phyloP scores from a whole-genome alignment of 1,139 yeast species.

The Kurtzmaniella natalensis region DNA sequence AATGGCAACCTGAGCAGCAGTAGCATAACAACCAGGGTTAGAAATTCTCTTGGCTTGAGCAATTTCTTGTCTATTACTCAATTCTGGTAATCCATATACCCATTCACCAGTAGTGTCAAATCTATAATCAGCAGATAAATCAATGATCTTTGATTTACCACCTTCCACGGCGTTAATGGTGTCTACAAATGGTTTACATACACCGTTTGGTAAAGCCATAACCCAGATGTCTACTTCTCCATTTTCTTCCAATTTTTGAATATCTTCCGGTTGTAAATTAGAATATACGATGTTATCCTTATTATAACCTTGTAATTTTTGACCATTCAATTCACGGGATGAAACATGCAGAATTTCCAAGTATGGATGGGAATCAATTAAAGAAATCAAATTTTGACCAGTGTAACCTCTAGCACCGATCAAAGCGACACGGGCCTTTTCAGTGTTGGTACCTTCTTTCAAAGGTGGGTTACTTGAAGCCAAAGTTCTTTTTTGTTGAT shows the following conservation, averaged over 20 bases:
- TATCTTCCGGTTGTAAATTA: slow-evolving; percentile 84
- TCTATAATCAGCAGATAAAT: slow-evolving; percentile 92
- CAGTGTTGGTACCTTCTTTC: slow-evolving; percentile 55
- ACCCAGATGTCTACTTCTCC: slow-evolving; percentile 94
- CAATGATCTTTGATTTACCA: slow-evolving; percentile 73
- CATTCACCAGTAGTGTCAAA: slow-evolving; percentile 85
- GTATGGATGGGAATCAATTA: slow-evolving; percentile 83
- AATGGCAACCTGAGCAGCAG: slow-evolving; percentile 92
- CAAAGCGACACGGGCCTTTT: slow-evolving; percentile 72
- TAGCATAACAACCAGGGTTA: slow-evolving; percentile 98
- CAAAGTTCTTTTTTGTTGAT: slow-evolving; percentile 12
- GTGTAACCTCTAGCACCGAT: slow-evolving; percentile 99
- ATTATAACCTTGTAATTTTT: slow-evolving; percentile 79
- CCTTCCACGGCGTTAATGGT: slow-evolving; percentile 71
- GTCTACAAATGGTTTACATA: slow-evolving; percentile 93
- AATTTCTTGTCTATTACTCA: slow-evolving; percentile 61
- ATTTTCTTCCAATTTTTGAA: slow-evolving; percentile 67
- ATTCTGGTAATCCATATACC: slow-evolving; percentile 90
- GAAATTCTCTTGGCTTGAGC: slow-evolving; percentile 79
- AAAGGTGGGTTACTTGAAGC: slow-evolving; percentile 52
- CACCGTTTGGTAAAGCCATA: slow-evolving; percentile 98
- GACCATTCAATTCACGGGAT: slow-evolving; percentile 89
- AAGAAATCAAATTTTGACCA: slow-evolving; percentile 85
- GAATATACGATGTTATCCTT: slow-evolving; percentile 77
- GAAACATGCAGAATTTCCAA: slow-evolving; percentile 90